A percentile compares a stretch with the other conserved stretches of the same genome.
These are phyloP conservation scores for Aspergillus amoenus DNA, from an alignment of 2,329 filamentous ascomycete species.

Conservation along the genomic window DNA sequence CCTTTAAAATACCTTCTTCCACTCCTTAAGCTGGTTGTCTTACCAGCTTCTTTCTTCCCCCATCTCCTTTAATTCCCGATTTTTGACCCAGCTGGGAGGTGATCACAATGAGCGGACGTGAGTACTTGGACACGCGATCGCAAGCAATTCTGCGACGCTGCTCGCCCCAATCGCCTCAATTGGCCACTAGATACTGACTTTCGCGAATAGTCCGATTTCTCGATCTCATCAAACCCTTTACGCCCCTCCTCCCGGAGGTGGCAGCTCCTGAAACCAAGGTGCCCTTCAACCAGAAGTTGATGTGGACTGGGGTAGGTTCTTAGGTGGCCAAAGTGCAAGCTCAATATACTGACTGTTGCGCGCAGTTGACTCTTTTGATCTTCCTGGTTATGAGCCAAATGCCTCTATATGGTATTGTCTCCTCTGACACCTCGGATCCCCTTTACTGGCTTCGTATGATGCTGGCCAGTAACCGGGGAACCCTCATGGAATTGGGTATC, in stretches of 20 bases:
- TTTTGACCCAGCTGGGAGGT: constrained; percentile 32
- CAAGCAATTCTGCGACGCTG: constrained; percentile 19
- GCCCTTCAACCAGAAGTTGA: constrained; percentile 97
- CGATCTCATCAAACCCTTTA: constrained; percentile 99
- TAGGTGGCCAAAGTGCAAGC: constrained; percentile 12
- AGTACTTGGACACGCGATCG: constrained; percentile 42
- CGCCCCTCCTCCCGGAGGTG: constrained; percentile 99
- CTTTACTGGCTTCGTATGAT: constrained; percentile 99
- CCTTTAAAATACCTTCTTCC: constrained; percentile 23
- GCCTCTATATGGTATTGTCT: constrained; percentile 98
- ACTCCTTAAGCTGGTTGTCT: constrained; percentile 36
- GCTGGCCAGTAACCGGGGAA: constrained; percentile 97
- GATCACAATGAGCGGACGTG: constrained; percentile 60
- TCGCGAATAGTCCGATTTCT: constrained; percentile 82
- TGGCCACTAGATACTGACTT: constrained; percentile 27
- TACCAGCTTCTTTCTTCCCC: constrained; percentile 32
- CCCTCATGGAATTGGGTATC: constrained; percentile 93
- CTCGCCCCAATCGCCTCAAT: constrained; percentile 22
- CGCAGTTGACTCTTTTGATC: constrained; percentile 81
- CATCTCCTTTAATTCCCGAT: constrained; percentile 13
- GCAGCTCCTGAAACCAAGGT: constrained; percentile 97
- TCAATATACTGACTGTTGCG: constrained; percentile 20
- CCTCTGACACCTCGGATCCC: constrained; percentile 95
- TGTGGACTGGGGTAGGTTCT: constrained; percentile 74
- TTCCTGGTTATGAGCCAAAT: constrained; percentile 99